Conservation (phyloP, 441 rosid species). For the Manihot esculenta region DNA sequence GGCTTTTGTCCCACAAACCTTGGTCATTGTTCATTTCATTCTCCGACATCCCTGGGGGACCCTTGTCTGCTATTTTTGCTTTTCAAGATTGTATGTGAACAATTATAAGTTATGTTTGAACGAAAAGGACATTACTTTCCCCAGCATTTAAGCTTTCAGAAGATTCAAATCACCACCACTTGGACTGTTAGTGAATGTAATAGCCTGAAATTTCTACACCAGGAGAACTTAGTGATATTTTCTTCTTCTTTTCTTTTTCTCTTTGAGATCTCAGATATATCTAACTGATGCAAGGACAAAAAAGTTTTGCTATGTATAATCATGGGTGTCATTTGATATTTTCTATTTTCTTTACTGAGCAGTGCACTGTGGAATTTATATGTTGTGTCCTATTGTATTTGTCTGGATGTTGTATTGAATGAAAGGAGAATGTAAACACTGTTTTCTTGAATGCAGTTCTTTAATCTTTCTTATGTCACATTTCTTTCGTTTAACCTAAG, state of each 20-base stretch:
- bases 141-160: constrained; percentile 32
- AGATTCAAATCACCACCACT: constrained; percentile 44
- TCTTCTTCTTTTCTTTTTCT: neutral
- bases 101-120: constrained; percentile 27
- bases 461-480: neutral
- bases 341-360: constrained; percentile 10
- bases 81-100: constrained; percentile 33
- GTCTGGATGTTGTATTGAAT: constrained; percentile 18
- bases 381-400: constrained; percentile 27
- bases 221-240: constrained; percentile 28
- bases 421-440: neutral
- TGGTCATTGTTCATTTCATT: constrained; percentile 62
- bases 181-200: constrained; percentile 44
- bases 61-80: constrained; percentile 51
- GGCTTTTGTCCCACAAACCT: constrained; percentile 67
- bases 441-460: neutral
- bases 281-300: constrained; percentile 28
- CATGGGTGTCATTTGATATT: constrained; percentile 16
- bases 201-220: constrained; percentile 46
- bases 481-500: neutral
- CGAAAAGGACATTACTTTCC: constrained; percentile 41
- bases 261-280: neutral
- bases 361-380: constrained; percentile 18
- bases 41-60: constrained; percentile 71
- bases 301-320: constrained; percentile 20